A percentile compares a stretch with the other conserved stretches of the same genome.
Evolutionary conservation across 1,284 basidiomycete species (phyloP).

Genomic region (Rhodotorula sp.): DNA sequence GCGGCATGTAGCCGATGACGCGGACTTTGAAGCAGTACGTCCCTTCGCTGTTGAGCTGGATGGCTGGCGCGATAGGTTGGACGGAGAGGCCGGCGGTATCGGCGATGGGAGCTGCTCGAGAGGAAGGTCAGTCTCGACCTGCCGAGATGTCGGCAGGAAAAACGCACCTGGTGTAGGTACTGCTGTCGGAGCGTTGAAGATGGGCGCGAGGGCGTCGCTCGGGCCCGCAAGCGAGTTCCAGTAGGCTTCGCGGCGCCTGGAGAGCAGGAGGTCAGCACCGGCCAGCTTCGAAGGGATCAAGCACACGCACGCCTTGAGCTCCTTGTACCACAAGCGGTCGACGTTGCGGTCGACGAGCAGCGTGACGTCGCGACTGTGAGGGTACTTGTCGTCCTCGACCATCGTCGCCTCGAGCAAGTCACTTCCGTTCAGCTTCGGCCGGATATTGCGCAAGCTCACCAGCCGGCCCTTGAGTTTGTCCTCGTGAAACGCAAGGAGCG

Average conservation of each 20-base stretch:
- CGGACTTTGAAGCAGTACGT: conserved; percentile 10
- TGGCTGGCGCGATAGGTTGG: conserved; percentile 1
- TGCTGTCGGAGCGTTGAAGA: neutral
- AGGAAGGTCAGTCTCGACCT: neutral
- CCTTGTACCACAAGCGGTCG: neutral
- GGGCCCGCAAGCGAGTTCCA: neutral
- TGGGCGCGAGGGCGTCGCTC: neutral
- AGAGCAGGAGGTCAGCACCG: too few species aligned
- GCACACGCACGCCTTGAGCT: neutral
- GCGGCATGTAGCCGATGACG: conserved; percentile 9
- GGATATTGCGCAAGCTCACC: conserved; percentile 14
- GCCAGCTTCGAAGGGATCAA: too few species aligned
- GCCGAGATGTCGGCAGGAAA: neutral
- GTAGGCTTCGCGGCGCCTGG: conserved; percentile 1
- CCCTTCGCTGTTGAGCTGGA: neutral
- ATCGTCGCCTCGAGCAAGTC: conserved; percentile 25
- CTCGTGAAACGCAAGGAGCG: neutral
- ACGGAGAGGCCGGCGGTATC: neutral
- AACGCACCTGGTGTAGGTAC: neutral
- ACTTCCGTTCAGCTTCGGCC: neutral
- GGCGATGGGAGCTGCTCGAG: neutral
- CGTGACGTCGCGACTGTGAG: conserved; percentile 8
- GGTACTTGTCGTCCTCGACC: conserved; percentile 14
- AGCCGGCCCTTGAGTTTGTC: conserved; percentile 1
- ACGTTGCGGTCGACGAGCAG: neutral